Conservation (phyloP, 805 yeast species). For the Kregervanrija pseudodelftensis region DNA sequence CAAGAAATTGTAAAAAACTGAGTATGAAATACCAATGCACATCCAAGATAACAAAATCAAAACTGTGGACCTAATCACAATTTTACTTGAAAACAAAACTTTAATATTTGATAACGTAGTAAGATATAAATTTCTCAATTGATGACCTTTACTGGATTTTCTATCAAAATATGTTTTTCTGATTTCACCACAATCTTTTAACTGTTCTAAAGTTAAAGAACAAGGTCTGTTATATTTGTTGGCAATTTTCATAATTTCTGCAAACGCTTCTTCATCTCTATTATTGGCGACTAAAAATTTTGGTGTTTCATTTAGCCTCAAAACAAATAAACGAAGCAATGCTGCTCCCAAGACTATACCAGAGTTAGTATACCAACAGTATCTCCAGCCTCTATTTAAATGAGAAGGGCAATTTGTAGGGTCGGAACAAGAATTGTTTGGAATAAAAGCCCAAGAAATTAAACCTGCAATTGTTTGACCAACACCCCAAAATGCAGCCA, state of each 20-base stretch:
- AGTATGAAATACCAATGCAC: conserved; percentile 51
- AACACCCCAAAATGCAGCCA: conserved; percentile 58
- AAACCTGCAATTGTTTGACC: conserved; percentile 50
- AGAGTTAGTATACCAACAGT: conserved; percentile 46
- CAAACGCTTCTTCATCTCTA: conserved; percentile 42
- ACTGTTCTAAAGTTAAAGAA: conserved; percentile 39
- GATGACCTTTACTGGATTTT: conserved; percentile 15
- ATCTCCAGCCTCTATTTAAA: conserved; percentile 57
- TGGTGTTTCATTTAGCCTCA: conserved; percentile 48
- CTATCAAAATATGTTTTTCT: conserved; percentile 20
- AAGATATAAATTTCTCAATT: conserved; percentile 21
- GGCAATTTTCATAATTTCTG: conserved; percentile 37
- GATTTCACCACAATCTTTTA: conserved; percentile 37
- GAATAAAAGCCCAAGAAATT: conserved; percentile 49
- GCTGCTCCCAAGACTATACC: conserved; percentile 45
- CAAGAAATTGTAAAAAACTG: conserved; percentile 47
- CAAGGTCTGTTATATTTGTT: conserved; percentile 34
- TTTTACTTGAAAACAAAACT: conserved; percentile 39
- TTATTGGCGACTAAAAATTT: conserved; percentile 47
- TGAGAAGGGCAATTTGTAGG: conserved; percentile 35
- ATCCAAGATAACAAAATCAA: conserved; percentile 48
- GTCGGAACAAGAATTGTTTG: conserved; percentile 41
- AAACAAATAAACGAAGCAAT: conserved; percentile 37
- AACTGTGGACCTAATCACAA: conserved; percentile 37
- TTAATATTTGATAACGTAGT: conserved; percentile 33